phyloP scores from a whole-genome alignment of 2,329 filamentous ascomycete species.

The Huntiella savannae region DNA sequence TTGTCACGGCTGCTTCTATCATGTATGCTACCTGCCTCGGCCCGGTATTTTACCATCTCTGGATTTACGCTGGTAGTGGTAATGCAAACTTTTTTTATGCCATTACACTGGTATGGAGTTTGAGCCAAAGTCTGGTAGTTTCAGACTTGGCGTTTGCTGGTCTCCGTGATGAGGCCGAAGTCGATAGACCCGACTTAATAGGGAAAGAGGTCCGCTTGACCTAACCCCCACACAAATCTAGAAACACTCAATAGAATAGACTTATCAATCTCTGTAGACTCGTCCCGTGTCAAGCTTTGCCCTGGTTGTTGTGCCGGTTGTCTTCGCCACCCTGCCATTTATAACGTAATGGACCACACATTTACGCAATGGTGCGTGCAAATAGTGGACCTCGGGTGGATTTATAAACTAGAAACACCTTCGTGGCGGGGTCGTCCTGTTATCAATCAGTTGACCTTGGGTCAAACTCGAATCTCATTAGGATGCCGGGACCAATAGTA shows the following conservation, averaged over 20 bases:
- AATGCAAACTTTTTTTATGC: slow-evolving; percentile 99
- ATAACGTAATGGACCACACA: background rate
- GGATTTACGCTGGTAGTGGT: slow-evolving; percentile 94
- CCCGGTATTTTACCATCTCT: slow-evolving; percentile 88
- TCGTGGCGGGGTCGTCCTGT: too few species aligned
- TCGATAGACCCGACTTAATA: slow-evolving; percentile 72
- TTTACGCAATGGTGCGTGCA: background rate
- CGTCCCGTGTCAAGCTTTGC: background rate
- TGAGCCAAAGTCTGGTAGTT: slow-evolving; percentile 71
- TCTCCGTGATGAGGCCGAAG: slow-evolving; percentile 82
- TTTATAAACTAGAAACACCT: too few species aligned
- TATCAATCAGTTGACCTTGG: too few species aligned
- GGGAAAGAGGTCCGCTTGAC: slow-evolving; percentile 80
- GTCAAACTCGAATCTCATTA: too few species aligned
- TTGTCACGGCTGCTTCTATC: slow-evolving; percentile 64
- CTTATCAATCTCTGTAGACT: background rate
- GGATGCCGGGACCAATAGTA: too few species aligned
- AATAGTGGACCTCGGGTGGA: too few species aligned
- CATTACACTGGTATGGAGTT: slow-evolving; percentile 94
- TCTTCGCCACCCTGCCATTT: background rate
- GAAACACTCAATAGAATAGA: background rate
- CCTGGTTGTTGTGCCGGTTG: background rate
- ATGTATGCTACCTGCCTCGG: slow-evolving; percentile 79
- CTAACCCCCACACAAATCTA: slow-evolving; percentile 21
- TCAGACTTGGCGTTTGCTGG: slow-evolving; percentile 79